Evolutionary conservation across 495 filamentous ascomycete species (phyloP).

Genomic region (Xylaria venustula): DNA sequence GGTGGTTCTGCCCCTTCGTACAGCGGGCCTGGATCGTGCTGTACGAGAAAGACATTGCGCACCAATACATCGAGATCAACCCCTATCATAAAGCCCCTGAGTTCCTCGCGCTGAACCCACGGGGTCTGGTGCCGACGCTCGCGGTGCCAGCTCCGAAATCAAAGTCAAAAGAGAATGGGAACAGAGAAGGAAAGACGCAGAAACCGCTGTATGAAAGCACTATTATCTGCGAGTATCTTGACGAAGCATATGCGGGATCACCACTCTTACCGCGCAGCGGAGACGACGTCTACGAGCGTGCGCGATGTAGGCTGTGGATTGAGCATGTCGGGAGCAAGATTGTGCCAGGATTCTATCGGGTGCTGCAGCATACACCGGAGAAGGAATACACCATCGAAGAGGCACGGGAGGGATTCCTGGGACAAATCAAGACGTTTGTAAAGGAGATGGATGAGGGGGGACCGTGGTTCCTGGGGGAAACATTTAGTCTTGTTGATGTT

Average conservation of each 20-base stretch:
- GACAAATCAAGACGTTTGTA: constrained; percentile 53
- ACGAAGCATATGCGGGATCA: constrained; percentile 57
- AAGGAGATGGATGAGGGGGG: constrained; percentile 56
- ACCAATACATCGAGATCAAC: constrained; percentile 72
- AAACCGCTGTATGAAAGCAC: constrained; percentile 66
- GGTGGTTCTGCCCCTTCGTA: constrained; percentile 57
- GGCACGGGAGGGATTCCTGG: constrained; percentile 48
- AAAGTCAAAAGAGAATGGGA: no score
- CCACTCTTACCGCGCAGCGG: constrained; percentile 46
- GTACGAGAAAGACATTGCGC: constrained; percentile 67
- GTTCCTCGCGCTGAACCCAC: constrained; percentile 65
- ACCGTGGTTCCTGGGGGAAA: constrained; percentile 62
- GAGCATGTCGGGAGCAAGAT: constrained; percentile 64
- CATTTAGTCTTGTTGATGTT: constrained; percentile 60
- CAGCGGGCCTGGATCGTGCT: constrained; percentile 67
- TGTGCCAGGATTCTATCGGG: constrained; percentile 61
- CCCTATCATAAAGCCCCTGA: constrained; percentile 66
- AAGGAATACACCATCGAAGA: constrained; percentile 44
- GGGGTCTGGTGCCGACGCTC: constrained; percentile 68
- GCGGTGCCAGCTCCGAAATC: constrained; percentile 27
- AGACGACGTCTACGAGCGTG: constrained; percentile 53
- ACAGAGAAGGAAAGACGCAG: constrained; percentile 26
- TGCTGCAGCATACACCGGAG: constrained; percentile 60
- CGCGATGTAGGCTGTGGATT: constrained; percentile 64
- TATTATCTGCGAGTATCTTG: constrained; percentile 67